Conservation (phyloP, 2,329 filamentous ascomycete genomes). For the Coniochaeta prunicola region DNA sequence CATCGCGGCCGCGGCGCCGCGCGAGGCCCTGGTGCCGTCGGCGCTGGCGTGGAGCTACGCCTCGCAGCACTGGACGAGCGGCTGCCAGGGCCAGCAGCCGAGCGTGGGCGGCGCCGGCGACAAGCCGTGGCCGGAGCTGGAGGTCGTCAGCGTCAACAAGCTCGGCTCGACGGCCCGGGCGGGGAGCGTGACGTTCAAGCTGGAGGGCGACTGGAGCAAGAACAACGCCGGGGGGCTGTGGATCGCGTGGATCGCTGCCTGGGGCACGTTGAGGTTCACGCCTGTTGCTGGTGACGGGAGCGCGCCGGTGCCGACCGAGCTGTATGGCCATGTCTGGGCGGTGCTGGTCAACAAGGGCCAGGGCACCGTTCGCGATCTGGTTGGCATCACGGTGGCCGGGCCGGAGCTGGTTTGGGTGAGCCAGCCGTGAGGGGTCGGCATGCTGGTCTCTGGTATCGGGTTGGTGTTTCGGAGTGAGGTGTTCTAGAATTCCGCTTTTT, state of each 20-base stretch:
- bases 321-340: slow-evolving; percentile 28
- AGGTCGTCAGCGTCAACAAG: slow-evolving; percentile 11
- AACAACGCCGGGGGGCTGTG: slow-evolving; percentile 14
- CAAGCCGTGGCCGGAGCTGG: slow-evolving; percentile 15
- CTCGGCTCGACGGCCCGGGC: slow-evolving; percentile 9
- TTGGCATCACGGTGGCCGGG: slow-evolving; percentile 21
- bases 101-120: slow-evolving; percentile 15
- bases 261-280: slow-evolving; percentile 24
- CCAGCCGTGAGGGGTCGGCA: slow-evolving; percentile 1
- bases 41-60: slow-evolving; percentile 25
- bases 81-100: neutral
- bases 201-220: slow-evolving; percentile 8
- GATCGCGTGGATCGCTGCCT: slow-evolving; percentile 29
- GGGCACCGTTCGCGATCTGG: slow-evolving; percentile 11
- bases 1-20: slow-evolving; percentile 20
- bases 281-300: slow-evolving; percentile 14
- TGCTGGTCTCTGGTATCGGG: neutral
- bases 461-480: neutral
- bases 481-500: neutral
- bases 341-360: slow-evolving; percentile 21
- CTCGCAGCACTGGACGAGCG: slow-evolving; percentile 14
- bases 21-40: slow-evolving; percentile 24
- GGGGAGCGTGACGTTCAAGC: slow-evolving; percentile 15
- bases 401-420: slow-evolving; percentile 27
- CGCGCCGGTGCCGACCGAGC: slow-evolving; percentile 19